phyloP scores from a whole-genome alignment of 495 filamentous ascomycete genomes.

The Friedmanniomyces simplex region DNA sequence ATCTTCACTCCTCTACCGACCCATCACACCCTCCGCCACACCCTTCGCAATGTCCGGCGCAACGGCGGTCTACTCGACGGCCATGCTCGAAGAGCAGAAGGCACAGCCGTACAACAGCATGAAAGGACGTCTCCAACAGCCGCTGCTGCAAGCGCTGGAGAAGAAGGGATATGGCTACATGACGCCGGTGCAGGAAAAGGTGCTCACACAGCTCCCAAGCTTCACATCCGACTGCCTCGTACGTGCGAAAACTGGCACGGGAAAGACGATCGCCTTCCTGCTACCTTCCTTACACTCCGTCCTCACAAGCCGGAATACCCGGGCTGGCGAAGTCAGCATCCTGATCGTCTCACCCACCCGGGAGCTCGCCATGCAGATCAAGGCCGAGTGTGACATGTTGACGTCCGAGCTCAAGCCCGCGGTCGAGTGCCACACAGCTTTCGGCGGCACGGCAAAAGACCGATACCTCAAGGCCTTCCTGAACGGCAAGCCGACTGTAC shows the following conservation, averaged over 20 bases:
- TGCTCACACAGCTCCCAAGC: conserved; percentile 41
- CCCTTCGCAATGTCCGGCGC: background rate
- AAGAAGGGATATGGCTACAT: conserved; percentile 32
- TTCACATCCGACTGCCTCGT: conserved; percentile 52
- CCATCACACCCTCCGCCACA: background rate
- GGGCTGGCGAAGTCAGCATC: conserved; percentile 60
- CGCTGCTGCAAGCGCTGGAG: conserved; percentile 38
- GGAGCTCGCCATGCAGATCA: conserved; percentile 91
- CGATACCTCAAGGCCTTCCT: conserved; percentile 51
- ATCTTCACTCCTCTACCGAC: background rate
- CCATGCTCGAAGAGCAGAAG: background rate
- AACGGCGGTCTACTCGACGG: conserved; percentile 1
- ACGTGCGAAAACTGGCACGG: conserved; percentile 38
- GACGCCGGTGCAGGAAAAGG: conserved; percentile 49
- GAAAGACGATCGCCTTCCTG: conserved; percentile 37
- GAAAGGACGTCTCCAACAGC: conserved; percentile 39
- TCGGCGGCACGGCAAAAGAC: conserved; percentile 73
- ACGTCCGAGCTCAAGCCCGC: conserved; percentile 23
- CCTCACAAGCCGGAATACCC: conserved; percentile 31
- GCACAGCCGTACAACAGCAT: conserved; percentile 35
- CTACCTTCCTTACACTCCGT: conserved; percentile 41
- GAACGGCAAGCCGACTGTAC: conserved; percentile 68
- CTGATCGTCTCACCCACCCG: conserved; percentile 90
- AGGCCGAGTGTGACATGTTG: conserved; percentile 65
- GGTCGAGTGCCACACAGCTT: conserved; percentile 70